Evolutionary conservation across 495 filamentous ascomycete species (phyloP).

Genomic region (Penicillium cinerascens): DNA sequence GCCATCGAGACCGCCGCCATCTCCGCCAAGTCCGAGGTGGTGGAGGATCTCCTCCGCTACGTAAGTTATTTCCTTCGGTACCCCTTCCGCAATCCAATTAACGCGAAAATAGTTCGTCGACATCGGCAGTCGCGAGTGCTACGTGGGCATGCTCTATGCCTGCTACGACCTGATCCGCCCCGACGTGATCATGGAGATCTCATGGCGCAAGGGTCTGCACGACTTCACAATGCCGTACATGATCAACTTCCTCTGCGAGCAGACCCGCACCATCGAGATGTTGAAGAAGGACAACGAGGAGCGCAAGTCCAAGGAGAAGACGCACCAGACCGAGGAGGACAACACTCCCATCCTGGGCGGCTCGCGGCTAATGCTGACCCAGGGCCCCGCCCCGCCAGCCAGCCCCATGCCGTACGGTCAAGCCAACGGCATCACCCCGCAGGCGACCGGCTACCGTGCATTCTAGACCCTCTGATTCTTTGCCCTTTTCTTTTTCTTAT

Average conservation of each 20-base stretch:
- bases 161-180: conserved; percentile 97
- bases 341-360: conserved; percentile 90
- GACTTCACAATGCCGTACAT: conserved; percentile 99
- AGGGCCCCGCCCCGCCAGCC: conserved; percentile 63
- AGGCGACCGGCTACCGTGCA: conserved; percentile 68
- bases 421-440: conserved; percentile 76
- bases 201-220: conserved; percentile 90
- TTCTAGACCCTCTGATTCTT: conserved; percentile 38
- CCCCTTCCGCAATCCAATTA: neutral
- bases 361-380: conserved; percentile 95
- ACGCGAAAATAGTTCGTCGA: conserved; percentile 80
- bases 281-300: conserved; percentile 97
- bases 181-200: conserved; percentile 89
- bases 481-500: conserved; percentile 19
- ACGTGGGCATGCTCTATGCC: conserved; percentile 97
- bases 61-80: conserved; percentile 54
- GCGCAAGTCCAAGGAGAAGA: conserved; percentile 82
- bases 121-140: conserved; percentile 98
- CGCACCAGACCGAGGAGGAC: conserved; percentile 84
- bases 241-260: conserved; percentile 95
- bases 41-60: conserved; percentile 93
- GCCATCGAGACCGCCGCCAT: conserved; percentile 99
- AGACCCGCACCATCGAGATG: conserved; percentile 75
- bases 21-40: conserved; percentile 82
- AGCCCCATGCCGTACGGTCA: conserved; percentile 62